Conservation (phyloP, 2,329 filamentous ascomycete species). For the Periconia digitata region DNA sequence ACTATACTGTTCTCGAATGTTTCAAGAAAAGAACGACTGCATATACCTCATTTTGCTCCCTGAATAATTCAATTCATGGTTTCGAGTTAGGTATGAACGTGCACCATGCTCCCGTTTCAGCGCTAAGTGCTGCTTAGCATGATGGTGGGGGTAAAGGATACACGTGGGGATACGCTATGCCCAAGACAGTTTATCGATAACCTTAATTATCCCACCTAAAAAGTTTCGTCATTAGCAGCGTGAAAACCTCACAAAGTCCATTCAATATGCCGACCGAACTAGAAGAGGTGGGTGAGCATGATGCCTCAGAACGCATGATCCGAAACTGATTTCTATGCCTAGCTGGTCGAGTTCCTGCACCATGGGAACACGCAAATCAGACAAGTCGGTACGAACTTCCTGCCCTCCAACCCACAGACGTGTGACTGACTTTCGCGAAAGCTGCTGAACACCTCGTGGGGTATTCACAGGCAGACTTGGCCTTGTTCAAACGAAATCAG, state of each 20-base stretch:
- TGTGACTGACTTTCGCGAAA: slow-evolving; percentile 37
- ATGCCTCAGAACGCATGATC: neutral
- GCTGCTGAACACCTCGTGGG: slow-evolving; percentile 86
- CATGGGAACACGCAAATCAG: slow-evolving; percentile 91
- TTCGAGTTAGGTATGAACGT: too few species aligned
- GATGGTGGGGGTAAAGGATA: too few species aligned
- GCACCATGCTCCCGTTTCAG: too few species aligned
- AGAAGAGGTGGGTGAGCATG: slow-evolving; percentile 46
- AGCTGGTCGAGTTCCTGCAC: slow-evolving; percentile 92
- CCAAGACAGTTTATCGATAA: slow-evolving; percentile 37
- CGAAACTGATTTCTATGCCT: neutral
- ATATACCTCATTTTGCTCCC: too few species aligned
- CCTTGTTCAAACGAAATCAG: slow-evolving; percentile 80
- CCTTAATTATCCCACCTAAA: slow-evolving; percentile 21
- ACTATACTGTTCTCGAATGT: too few species aligned
- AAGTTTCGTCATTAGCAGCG: slow-evolving; percentile 30
- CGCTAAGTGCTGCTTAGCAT: too few species aligned
- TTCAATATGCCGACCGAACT: slow-evolving; percentile 52
- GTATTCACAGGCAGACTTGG: slow-evolving; percentile 73
- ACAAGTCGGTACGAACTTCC: slow-evolving; percentile 63
- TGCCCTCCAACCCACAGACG: slow-evolving; percentile 18
- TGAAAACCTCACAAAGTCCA: slow-evolving; percentile 15
- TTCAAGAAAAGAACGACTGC: too few species aligned
- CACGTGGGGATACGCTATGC: neutral
- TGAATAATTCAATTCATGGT: too few species aligned